phyloP scores from a whole-genome alignment of 768 basidiomycete genomes.

The Phylloporus scabripes region DNA sequence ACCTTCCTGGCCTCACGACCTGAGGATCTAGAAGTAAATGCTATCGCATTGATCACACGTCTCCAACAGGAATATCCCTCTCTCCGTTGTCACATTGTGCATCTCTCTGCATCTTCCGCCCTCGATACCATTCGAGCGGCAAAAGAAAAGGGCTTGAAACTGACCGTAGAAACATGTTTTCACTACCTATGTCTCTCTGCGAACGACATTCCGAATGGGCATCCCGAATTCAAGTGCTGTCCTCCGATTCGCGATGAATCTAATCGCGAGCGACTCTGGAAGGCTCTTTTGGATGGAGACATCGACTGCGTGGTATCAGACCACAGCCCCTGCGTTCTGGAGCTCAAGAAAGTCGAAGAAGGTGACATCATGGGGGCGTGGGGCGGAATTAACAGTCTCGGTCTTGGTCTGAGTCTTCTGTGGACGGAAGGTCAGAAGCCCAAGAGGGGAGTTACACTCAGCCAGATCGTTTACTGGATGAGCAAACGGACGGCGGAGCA shows the following conservation, averaged over 20 bases:
- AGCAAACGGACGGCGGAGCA: conserved; percentile 70
- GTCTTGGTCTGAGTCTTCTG: conserved; percentile 80
- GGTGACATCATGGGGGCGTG: conserved; percentile 87
- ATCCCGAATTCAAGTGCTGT: conserved; percentile 92
- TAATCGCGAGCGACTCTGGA: conserved; percentile 78
- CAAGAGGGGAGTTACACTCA: conserved; percentile 48
- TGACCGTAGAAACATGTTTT: conserved; percentile 97
- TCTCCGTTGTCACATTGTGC: conserved; percentile 89
- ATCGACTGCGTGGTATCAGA: conserved; percentile 96
- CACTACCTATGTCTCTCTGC: conserved; percentile 86
- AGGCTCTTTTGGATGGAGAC: conserved; percentile 70
- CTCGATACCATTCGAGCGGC: conserved; percentile 74
- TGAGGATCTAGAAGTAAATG: conserved; percentile 68
- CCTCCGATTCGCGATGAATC: conserved; percentile 77
- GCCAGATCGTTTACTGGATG: conserved; percentile 70
- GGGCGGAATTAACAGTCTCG: conserved; percentile 92
- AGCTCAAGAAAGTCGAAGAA: conserved; percentile 70
- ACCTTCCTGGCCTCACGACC: conserved; percentile 89
- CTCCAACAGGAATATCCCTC: conserved; percentile 58
- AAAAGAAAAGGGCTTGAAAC: conserved; percentile 51
- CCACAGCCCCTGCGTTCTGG: conserved; percentile 85
- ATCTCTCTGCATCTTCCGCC: conserved; percentile 83
- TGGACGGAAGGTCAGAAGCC: conserved; percentile 76
- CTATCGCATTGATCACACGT: conserved; percentile 69
- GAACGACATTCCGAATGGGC: conserved; percentile 65